These are phyloP conservation scores for Neofusicoccum umdonicola DNA, from an alignment of 2,329 filamentous ascomycete species.

Conservation along the genomic window DNA sequence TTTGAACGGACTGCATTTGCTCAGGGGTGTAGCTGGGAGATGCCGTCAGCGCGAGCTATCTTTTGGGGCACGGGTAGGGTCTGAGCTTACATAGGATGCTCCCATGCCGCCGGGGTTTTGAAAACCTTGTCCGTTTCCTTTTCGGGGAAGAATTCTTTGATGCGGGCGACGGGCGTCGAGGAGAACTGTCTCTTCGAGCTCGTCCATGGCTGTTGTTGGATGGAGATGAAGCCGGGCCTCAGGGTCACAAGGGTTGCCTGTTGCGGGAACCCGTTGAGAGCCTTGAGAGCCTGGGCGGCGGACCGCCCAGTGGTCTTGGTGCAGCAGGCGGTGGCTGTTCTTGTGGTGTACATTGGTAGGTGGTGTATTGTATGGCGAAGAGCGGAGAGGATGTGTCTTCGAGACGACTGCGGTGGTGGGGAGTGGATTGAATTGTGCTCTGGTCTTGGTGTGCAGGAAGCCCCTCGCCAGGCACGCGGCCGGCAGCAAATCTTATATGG, in stretches of 20 bases:
- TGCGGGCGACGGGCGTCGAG: slow-evolving; percentile 31
- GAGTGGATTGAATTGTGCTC: background rate
- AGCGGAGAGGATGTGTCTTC: background rate
- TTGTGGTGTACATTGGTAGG: slow-evolving; percentile 15
- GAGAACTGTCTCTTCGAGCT: slow-evolving; percentile 40
- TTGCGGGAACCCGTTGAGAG: slow-evolving; percentile 24
- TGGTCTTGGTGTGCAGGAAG: background rate
- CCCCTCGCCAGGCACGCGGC: background rate
- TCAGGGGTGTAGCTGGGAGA: slow-evolving; percentile 64
- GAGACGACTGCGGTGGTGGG: background rate
- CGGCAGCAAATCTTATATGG: slow-evolving; percentile 9
- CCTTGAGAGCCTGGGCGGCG: slow-evolving; percentile 21
- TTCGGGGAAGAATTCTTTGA: slow-evolving; percentile 49
- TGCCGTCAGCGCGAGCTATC: background rate
- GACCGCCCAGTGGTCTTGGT: background rate
- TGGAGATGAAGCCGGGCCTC: slow-evolving; percentile 24
- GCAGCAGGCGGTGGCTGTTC: slow-evolving; percentile 2
- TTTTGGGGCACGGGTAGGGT: background rate
- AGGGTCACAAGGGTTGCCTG: slow-evolving; percentile 19
- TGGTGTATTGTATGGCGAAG: background rate
- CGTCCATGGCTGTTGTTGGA: slow-evolving; percentile 25
- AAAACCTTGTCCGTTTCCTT: slow-evolving; percentile 45
- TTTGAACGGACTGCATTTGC: slow-evolving; percentile 71
- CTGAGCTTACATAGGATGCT: slow-evolving; percentile 43
- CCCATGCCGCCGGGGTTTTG: slow-evolving; percentile 49